phyloP scores from a whole-genome alignment of 139 green algal species.

The Pleodorina starrii region DNA sequence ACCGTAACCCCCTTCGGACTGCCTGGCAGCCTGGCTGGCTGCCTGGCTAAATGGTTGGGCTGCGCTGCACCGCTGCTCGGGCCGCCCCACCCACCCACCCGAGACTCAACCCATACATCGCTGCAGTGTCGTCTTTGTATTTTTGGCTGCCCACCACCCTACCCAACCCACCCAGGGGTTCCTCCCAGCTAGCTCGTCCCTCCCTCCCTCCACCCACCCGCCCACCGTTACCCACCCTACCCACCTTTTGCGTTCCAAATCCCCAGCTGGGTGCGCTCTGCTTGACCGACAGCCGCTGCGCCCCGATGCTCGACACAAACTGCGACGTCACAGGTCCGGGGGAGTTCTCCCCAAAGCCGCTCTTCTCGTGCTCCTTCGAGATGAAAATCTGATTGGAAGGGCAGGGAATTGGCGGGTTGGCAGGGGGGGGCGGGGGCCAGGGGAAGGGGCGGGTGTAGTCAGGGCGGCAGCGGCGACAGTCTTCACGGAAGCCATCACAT shows the following conservation, averaged over 20 bases:
- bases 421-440: too few relatives aligned
- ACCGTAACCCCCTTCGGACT: too few relatives aligned
- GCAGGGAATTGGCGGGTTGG: too few relatives aligned
- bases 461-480: too few relatives aligned
- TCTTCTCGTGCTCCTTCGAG: conserved; percentile 79
- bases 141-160: not conserved
- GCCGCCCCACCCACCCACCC: not conserved
- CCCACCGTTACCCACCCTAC: not conserved
- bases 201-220: not conserved
- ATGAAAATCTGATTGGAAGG: conserved; percentile 70
- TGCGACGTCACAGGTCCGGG: conserved; percentile 69
- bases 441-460: too few relatives aligned
- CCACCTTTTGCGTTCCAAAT: conserved; percentile 74
- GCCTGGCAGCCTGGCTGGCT: too few relatives aligned
- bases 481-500: too few relatives aligned
- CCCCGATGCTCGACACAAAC: conserved; percentile 56
- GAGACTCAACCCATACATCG: not conserved
- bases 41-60: too few relatives aligned
- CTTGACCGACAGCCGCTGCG: conserved; percentile 69
- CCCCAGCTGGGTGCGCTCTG: conserved; percentile 68
- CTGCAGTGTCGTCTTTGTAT: not conserved
- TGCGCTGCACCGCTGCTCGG: not conserved
- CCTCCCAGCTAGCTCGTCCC: not conserved
- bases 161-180: not conserved
- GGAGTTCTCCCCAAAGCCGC: conserved; percentile 59